Percentiles rank a stretch among this genome's conserved stretches.
Conservation (phyloP, 345 rosid species). For the Theobroma cacao region DNA sequence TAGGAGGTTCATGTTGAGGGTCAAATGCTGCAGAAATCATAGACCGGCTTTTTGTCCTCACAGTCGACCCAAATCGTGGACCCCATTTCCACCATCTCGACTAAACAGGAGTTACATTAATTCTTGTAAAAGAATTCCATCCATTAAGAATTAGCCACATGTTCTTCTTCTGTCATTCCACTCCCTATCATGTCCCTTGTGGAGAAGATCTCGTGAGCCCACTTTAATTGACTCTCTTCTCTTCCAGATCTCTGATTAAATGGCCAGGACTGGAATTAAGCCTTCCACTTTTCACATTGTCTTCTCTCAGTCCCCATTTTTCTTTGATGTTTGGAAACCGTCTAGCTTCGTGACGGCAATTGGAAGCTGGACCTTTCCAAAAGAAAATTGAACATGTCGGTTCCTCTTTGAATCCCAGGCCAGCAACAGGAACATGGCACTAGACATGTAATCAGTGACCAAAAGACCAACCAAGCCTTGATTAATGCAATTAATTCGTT, state of each 20-base stretch:
- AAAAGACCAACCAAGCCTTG: not conserved
- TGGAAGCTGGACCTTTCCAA: not conserved
- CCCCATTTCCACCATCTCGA: not conserved
- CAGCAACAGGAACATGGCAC: not conserved
- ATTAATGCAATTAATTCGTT: not conserved
- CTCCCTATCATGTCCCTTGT: not conserved
- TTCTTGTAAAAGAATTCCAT: not conserved
- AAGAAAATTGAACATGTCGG: not conserved
- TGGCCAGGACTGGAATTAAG: not conserved
- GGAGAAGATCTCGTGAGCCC: not conserved
- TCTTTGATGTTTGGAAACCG: not conserved
- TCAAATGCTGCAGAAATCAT: conserved; percentile 8
- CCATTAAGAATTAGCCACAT: not conserved
- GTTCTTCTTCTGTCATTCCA: not conserved
- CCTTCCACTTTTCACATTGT: not conserved
- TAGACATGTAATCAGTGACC: not conserved
- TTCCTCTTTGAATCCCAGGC: not conserved
- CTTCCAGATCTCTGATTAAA: not conserved
- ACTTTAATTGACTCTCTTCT: not conserved
- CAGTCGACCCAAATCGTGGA: not conserved
- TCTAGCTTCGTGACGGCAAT: not conserved
- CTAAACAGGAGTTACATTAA: not conserved
- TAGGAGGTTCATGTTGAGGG: not conserved
- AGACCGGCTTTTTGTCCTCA: not conserved
- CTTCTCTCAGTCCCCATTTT: not conserved